These are phyloP conservation scores for Castanea crenata DNA, from an alignment of 306 rosid species.

Conservation along the genomic window DNA sequence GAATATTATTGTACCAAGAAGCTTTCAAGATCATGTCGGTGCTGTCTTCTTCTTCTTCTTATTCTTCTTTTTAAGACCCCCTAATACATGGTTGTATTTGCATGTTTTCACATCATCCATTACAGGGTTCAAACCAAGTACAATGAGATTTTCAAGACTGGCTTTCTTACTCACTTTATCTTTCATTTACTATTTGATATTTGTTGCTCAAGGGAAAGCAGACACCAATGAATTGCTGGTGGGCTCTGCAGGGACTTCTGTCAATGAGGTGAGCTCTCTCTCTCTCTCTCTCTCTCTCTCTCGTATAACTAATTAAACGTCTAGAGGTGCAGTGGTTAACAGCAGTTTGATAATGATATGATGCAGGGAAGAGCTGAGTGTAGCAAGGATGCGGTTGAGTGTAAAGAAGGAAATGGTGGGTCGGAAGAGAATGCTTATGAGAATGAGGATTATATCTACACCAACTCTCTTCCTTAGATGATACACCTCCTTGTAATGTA, in stretches of 20 bases:
- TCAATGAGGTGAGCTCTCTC: slow-evolving; percentile 31
- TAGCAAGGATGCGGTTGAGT: slow-evolving; percentile 30
- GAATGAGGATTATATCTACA: slow-evolving; percentile 64
- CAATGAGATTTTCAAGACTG: slow-evolving; percentile 44
- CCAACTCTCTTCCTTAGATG: slow-evolving; percentile 55
- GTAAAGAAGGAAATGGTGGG: slow-evolving; percentile 36
- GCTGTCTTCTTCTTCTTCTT: slow-evolving; percentile 20
- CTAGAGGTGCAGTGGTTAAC: not conserved
- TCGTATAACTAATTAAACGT: not conserved
- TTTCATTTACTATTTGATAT: slow-evolving; percentile 32
- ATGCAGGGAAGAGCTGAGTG: slow-evolving; percentile 44
- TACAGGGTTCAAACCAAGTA: slow-evolving; percentile 14
- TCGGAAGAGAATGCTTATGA: slow-evolving; percentile 37
- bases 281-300: slow-evolving; percentile 13
- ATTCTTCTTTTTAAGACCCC: slow-evolving; percentile 3
- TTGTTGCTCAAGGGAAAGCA: slow-evolving; percentile 32
- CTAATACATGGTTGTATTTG: slow-evolving; percentile 2
- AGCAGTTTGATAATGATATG: not conserved
- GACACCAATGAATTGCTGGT: slow-evolving; percentile 22
- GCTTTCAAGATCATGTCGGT: slow-evolving; percentile 26
- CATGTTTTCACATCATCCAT: slow-evolving; percentile 15
- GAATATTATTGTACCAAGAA: not conserved
- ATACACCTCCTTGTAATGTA: not conserved
- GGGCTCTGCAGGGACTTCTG: slow-evolving; percentile 28
- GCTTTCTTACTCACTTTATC: slow-evolving; percentile 34